Conservation (phyloP, 768 basidiomycete genomes). For the Calvatia gigantea region DNA sequence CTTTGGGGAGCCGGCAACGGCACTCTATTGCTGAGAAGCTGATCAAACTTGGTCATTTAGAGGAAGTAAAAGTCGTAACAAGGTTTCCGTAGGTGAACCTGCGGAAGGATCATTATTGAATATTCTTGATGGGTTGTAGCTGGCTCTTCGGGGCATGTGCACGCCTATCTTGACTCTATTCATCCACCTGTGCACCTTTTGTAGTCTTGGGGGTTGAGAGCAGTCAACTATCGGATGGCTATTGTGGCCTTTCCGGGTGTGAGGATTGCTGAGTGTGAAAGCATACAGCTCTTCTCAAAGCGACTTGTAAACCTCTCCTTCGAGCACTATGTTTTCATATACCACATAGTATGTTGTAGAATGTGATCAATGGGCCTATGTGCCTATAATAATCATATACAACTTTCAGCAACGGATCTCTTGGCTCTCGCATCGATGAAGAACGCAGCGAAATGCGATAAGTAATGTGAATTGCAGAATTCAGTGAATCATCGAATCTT, state of each 20-base stretch:
- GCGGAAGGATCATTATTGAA: no score
- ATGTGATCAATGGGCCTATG: slow-evolving; percentile 23
- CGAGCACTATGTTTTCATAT: background rate
- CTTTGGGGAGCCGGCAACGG: no score
- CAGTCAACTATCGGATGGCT: slow-evolving; percentile 2
- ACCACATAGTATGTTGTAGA: slow-evolving; percentile 19
- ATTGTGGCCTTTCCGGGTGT: slow-evolving; percentile 13
- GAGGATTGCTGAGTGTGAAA: slow-evolving; percentile 1
- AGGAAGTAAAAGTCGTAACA: no score
- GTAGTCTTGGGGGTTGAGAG: slow-evolving; percentile 22
- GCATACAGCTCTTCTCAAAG: slow-evolving; percentile 11
- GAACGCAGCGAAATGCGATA: slow-evolving; percentile 79
- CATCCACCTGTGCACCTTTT: slow-evolving; percentile 13
- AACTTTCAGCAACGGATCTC: slow-evolving; percentile 60
- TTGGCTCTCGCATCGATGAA: slow-evolving; percentile 81
- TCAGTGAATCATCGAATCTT: slow-evolving; percentile 83
- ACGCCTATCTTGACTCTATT: background rate
- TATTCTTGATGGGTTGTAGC: no score
- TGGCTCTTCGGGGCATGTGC: no score
- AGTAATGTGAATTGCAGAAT: slow-evolving; percentile 83
- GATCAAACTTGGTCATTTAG: no score
- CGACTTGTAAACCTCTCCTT: background rate
- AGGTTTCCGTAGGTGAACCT: no score
- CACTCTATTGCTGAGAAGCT: no score
- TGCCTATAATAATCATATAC: slow-evolving; percentile 28